Conservation (phyloP, 768 basidiomycete genomes). For the Boletus rex-veris region DNA sequence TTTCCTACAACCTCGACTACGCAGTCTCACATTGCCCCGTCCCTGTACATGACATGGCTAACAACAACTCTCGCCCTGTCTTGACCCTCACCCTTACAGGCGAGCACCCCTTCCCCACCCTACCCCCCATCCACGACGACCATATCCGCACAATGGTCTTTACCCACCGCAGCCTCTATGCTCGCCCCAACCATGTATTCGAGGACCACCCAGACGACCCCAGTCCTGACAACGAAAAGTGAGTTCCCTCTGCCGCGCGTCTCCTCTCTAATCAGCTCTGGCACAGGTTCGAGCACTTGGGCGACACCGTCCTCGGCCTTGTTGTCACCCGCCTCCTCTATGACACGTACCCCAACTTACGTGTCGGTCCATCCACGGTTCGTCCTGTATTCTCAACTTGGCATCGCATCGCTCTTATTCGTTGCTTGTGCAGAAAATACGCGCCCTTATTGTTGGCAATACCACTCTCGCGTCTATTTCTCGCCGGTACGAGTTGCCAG, state of each 20-base stretch:
- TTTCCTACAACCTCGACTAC: neutral
- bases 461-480: slow-evolving; percentile 69
- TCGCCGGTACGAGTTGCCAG: slow-evolving; percentile 59
- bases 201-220: slow-evolving; percentile 71
- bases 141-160: slow-evolving; percentile 56
- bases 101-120: slow-evolving; percentile 43
- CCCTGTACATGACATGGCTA: neutral
- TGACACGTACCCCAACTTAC: slow-evolving; percentile 62
- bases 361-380: slow-evolving; percentile 73
- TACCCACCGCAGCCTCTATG: slow-evolving; percentile 72
- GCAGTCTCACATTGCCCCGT: slow-evolving; percentile 1
- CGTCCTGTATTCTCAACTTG: neutral
- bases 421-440: slow-evolving; percentile 58
- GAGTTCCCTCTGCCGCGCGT: slow-evolving; percentile 12
- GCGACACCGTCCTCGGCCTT: slow-evolving; percentile 69
- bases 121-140: slow-evolving; percentile 52
- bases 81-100: slow-evolving; percentile 31
- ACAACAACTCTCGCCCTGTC: neutral
- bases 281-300: slow-evolving; percentile 68
- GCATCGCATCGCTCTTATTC: too few relatives aligned
- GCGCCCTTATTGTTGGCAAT: slow-evolving; percentile 73
- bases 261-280: neutral
- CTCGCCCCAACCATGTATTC: slow-evolving; percentile 69
- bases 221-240: slow-evolving; percentile 84
- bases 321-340: slow-evolving; percentile 62